Base-by-base conservation (phyloP, 179 eudicot genomes). In the Spinacia oleracea region DNA sequence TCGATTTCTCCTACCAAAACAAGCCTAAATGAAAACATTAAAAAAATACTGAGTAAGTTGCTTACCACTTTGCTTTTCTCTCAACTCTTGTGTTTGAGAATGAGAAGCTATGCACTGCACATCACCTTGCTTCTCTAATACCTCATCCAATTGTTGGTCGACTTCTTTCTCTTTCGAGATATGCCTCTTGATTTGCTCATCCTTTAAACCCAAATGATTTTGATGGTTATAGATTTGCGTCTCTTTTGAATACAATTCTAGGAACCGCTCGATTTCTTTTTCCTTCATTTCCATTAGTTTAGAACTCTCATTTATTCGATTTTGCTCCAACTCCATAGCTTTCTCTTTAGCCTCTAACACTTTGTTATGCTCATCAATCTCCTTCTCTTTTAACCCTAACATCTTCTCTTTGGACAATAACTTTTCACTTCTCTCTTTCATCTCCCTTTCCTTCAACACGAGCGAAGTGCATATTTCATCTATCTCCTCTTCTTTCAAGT, bases 301-400 rank as follows among this genome's bases (percentile, higher is more conserved):
- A 2, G 4, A 21, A 6, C 63, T 4, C 73, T 76, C 48, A n/a
- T 66, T 23, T 9, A 23, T 45, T 8, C 16, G 60, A 12, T 34
- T 48, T 60, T 63, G 38, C 10, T 51, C 72, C 50, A 65, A 38
- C 74, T 70, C 69, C 69, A 78, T 0, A n/a, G 53, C 50, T n/a
- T 50, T 70, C 35, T 43, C 81, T 32, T 42, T 59, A 50, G 15
- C 5, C 23, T 71, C 51, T n/a, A 88, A 32, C 64, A 56, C 73
- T 70, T 74, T 55, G 48, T 53, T 3, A 53, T 72, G 76, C 69
- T 67, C 80, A 27, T 71, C 70, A 1, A 82, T 45, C 14, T 59
- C 1, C 78, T 70, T 68, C 46, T 73, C 60, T 38, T 83, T 75
- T 42, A 32, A 65, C 63, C 75, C 82, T 11, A 48, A 16, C 32